Percentiles rank a stretch among this genome's conserved stretches.
Conservation (phyloP, 345 rosid genomes). For the Dipteronia dyeriana region DNA sequence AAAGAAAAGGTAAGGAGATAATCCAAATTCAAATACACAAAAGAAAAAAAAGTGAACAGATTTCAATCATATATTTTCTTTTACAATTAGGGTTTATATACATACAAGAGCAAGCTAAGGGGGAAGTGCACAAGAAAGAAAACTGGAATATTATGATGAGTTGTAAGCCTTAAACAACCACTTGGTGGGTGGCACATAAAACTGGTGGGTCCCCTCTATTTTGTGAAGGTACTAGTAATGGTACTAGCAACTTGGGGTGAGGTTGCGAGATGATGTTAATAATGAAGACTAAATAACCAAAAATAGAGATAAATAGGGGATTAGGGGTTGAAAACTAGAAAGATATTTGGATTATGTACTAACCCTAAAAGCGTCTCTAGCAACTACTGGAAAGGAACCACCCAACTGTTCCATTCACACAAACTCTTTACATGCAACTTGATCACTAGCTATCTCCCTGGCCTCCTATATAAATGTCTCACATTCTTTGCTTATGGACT, state of each 20-base stretch:
- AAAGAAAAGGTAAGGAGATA: no score
- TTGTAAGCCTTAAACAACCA: constrained; percentile 54
- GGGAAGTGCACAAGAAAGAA: no score
- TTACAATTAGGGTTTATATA: no score
- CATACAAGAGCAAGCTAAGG: no score
- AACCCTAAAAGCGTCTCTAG: constrained; percentile 13
- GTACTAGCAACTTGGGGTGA: constrained; percentile 24
- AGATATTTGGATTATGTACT: constrained; percentile 14
- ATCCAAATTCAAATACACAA: no score
- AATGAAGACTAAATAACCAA: not conserved
- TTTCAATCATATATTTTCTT: no score
- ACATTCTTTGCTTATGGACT: constrained; percentile 4
- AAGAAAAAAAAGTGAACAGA: no score
- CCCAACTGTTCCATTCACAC: constrained; percentile 23
- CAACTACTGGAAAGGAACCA: constrained; percentile 44
- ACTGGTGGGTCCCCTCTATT: constrained; percentile 30
- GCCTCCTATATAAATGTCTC: constrained; percentile 39
- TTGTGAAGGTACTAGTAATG: not conserved
- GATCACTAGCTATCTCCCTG: constrained; percentile 14
- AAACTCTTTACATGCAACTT: constrained; percentile 28
- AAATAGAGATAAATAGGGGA: constrained; percentile 18
- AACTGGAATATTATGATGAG: constrained; percentile 37
- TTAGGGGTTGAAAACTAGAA: constrained; percentile 23
- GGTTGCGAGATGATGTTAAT: not conserved
- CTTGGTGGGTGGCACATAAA: constrained; percentile 73